These are phyloP conservation scores for Castanospermum australe DNA, from an alignment of 306 rosid species.

Conservation along the genomic window DNA sequence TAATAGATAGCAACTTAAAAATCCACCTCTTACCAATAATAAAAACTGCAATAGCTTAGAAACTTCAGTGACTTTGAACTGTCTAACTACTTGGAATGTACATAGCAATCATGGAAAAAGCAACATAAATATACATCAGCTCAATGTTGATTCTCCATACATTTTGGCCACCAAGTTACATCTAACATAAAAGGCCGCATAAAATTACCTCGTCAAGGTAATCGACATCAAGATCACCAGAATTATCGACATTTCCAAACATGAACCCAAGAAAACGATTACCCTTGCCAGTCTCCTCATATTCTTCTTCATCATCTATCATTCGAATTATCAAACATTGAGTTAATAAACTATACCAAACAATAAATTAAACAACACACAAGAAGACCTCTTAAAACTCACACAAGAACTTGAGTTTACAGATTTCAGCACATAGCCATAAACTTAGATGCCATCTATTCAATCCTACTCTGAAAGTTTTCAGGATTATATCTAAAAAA, in stretches of 20 bases:
- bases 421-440: background rate
- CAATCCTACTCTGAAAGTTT: background rate
- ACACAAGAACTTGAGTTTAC: background rate
- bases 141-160: background rate
- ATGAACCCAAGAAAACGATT: conserved; percentile 85
- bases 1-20: conserved; percentile 9
- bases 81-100: background rate
- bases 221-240: conserved; percentile 92
- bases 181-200: conserved; percentile 11
- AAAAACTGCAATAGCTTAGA: background rate
- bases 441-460: background rate
- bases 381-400: background rate
- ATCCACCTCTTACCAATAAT: conserved; percentile 10
- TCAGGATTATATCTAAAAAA: background rate
- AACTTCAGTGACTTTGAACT: background rate
- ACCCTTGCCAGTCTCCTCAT: conserved; percentile 73
- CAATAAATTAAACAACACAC: conserved; percentile 14
- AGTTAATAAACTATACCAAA: conserved; percentile 19
- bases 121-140: conserved; percentile 7
- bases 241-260: conserved; percentile 96
- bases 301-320: conserved; percentile 80
- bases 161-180: conserved; percentile 7
- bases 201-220: conserved; percentile 89
- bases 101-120: background rate
- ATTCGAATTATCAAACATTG: conserved; percentile 17